phyloP scores from a whole-genome alignment of 345 rosid genomes.

The Hibiscus mutabilis region DNA sequence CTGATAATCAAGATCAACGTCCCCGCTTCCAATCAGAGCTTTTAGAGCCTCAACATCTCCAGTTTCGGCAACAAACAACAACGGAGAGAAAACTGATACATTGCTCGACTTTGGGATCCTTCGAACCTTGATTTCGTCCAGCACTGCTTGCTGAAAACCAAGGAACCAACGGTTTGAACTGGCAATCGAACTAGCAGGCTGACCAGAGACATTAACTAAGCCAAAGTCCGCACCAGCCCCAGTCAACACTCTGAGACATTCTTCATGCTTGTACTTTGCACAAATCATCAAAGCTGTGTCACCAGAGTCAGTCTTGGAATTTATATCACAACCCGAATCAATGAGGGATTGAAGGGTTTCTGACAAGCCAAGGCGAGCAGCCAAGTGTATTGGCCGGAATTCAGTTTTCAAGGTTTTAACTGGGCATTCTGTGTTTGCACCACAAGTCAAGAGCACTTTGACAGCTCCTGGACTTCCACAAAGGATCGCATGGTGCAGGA shows the following conservation, averaged over 20 bases:
- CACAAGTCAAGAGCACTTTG: constrained; percentile 50
- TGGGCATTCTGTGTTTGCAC: constrained; percentile 55
- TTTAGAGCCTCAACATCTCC: too few relatives aligned
- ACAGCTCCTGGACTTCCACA: constrained; percentile 72
- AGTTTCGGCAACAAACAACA: too few relatives aligned
- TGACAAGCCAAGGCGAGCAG: constrained; percentile 59
- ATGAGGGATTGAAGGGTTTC: constrained; percentile 46
- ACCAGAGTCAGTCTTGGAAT: constrained; percentile 24
- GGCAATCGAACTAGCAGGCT: neutral
- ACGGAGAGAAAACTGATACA: too few relatives aligned
- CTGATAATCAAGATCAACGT: too few relatives aligned
- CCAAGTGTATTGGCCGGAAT: constrained; percentile 73
- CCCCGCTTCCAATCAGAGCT: too few relatives aligned
- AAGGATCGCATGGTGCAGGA: constrained; percentile 89
- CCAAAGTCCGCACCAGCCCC: neutral
- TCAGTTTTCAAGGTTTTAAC: constrained; percentile 38
- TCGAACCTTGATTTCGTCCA: too few relatives aligned
- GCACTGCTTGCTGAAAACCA: neutral
- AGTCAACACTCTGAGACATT: neutral
- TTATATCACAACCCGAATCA: constrained; percentile 53
- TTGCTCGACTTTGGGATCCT: too few relatives aligned
- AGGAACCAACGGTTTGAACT: neutral
- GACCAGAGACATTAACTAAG: neutral
- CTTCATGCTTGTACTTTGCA: neutral
- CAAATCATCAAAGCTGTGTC: neutral